Evolutionary conservation across 176 grass and related monocot species (phyloP), one percentile per base, ranked within the genome.

Genomic region (Calamus simplicifolius): DNA sequence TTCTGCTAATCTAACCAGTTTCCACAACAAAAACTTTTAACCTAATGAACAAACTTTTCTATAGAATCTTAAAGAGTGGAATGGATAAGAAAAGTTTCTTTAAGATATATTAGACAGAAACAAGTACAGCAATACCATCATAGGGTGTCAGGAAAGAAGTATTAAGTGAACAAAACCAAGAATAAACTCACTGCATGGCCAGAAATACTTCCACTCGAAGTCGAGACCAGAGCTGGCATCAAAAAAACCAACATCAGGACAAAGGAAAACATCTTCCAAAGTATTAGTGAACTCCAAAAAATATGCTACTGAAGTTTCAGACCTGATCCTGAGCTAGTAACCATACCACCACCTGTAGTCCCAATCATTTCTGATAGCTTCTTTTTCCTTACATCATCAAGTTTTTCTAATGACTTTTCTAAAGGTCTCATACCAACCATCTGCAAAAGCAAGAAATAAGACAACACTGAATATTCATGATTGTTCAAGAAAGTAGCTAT

Each of bases 341-440:
- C 58, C 18, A 74, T 75, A 61, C 73, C 79, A 79, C 66, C 71
- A 61, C 75, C 18, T 54, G 87, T 82, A 54, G 26, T 35, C 50
- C 88, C 94, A 56, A 98, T 98, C 81, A 98, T 82, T 69, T 98
- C 94, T 76, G 94, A 98, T 15, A 98, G 70, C 60, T 98, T 98
- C 70, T 98, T 98, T 81, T 98, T 92, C 66, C 94, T 88, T 25
- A 98, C 88, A 12, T 98, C 94, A 49, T 98, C 94, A 69, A 98
- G 75, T 70, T 98, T 98, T 76, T 98, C 94, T 54, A 98, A 72
- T 5, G 88, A 93, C 49, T 85, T 79, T 54, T 98, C 94, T 72
- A 98, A 85, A 7, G 94, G 94, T 75, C 80, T 98, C 94, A 98
- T 89, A 43, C 88, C 88, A 83, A 98, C 94, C 76, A 93, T 98